Evolutionary conservation across 306 rosid species (phyloP).

Genomic region (Malus sylvestris): DNA sequence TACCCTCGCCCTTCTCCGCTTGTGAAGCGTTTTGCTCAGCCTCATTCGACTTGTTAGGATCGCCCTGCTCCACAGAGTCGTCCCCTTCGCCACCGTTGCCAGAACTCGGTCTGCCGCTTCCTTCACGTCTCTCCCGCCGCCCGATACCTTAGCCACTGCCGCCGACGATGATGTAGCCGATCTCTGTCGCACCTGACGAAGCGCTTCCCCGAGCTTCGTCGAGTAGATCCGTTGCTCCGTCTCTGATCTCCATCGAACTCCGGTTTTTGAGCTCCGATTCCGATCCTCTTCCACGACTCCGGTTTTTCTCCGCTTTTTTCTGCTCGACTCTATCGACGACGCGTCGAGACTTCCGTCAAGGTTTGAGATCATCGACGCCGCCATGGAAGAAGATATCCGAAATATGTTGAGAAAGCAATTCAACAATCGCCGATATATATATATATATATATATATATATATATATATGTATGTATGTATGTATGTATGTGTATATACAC

Average conservation of each 20-base stretch:
- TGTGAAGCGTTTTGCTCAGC: constrained; percentile 21
- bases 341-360: constrained; percentile 14
- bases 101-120: constrained; percentile 69
- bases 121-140: constrained; percentile 25
- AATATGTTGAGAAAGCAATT: neutral
- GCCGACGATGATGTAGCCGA: neutral
- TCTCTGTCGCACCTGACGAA: constrained; percentile 33
- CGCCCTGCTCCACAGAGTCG: constrained; percentile 89
- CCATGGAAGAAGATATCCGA: neutral
- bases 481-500: neutral
- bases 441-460: neutral
- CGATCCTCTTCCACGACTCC: neutral
- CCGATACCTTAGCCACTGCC: constrained; percentile 3
- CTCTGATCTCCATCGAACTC: constrained; percentile 62
- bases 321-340: constrained; percentile 27
- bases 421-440: neutral
- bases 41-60: constrained; percentile 52
- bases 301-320: constrained; percentile 46
- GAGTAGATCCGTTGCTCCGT: constrained; percentile 67
- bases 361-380: constrained; percentile 33
- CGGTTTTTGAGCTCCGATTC: constrained; percentile 3
- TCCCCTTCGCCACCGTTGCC: constrained; percentile 60
- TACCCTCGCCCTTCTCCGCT: constrained; percentile 36
- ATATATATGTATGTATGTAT: neutral
- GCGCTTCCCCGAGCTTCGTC: constrained; percentile 51